Conservation (phyloP, 768 basidiomycete genomes). For the Bullera alba region DNA sequence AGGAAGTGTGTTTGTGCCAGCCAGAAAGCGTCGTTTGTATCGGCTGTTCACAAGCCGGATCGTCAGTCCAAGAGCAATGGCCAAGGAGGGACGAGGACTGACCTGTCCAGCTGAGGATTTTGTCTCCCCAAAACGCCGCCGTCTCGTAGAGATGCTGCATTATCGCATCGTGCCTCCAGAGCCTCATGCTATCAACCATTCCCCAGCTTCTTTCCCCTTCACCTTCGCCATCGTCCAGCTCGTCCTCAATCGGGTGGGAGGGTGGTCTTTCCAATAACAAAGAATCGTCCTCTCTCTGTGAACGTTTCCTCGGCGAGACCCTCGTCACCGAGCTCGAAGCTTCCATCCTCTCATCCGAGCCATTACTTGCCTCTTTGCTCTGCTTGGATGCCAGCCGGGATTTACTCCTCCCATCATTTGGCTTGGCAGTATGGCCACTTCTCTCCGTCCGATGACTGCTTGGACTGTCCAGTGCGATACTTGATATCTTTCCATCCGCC, state of each 20-base stretch:
- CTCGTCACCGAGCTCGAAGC: conserved; percentile 1
- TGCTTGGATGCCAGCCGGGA: no score
- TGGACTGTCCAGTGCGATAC: no score
- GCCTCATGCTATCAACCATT: conserved; percentile 87
- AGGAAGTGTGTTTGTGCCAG: conserved; percentile 96
- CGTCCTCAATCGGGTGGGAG: no score
- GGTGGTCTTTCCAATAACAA: background rate
- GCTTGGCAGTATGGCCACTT: no score
- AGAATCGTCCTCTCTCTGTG: background rate
- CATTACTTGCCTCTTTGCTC: no score
- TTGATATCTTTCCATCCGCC: no score
- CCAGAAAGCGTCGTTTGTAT: conserved; percentile 99
- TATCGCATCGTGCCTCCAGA: conserved; percentile 95
- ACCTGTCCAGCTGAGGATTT: conserved; percentile 94
- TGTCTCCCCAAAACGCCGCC: conserved; percentile 97
- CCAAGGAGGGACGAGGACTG: conserved; percentile 34
- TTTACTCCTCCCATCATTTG: no score
- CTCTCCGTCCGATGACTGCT: no score
- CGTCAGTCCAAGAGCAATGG: no score
- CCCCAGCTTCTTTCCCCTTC: conserved; percentile 54
- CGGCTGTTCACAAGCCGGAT: conserved; percentile 57
- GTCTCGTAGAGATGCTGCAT: conserved; percentile 98
- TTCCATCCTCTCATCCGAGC: background rate
- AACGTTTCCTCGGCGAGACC: conserved; percentile 8
- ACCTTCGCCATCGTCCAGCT: conserved; percentile 48